These are phyloP conservation scores for Ophiobolus disseminans DNA, from an alignment of 2,329 filamentous ascomycete genomes.

Conservation along the genomic window DNA sequence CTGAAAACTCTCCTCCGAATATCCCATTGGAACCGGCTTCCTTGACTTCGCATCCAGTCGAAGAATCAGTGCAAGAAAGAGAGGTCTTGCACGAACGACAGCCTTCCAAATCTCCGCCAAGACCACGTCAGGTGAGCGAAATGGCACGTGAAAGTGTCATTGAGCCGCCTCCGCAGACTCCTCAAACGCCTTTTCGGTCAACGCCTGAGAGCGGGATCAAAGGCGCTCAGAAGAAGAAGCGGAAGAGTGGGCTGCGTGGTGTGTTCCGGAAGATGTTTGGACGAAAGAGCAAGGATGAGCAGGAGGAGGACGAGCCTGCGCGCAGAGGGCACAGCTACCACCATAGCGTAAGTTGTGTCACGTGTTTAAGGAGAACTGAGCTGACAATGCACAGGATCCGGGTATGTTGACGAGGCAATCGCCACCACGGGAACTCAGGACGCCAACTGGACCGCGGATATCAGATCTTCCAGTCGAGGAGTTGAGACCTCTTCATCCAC, in stretches of 20 bases:
- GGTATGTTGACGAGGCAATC: slow-evolving; percentile 35
- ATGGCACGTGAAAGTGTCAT: slow-evolving; percentile 34
- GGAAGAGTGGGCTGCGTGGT: slow-evolving; percentile 45
- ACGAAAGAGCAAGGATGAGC: slow-evolving; percentile 37
- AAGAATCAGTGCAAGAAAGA: slow-evolving; percentile 9
- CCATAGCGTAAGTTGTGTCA: slow-evolving; percentile 40
- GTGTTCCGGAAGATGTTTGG: slow-evolving; percentile 51
- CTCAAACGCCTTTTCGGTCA: slow-evolving; percentile 39
- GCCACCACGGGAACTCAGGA: slow-evolving; percentile 28
- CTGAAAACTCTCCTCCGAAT: slow-evolving; percentile 18
- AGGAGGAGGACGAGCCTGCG: slow-evolving; percentile 25
- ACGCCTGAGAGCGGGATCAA: slow-evolving; percentile 38
- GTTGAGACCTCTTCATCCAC: slow-evolving; percentile 42
- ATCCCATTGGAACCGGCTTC: slow-evolving; percentile 15
- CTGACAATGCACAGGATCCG: slow-evolving; percentile 36
- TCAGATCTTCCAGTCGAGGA: slow-evolving; percentile 45
- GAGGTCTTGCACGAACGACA: slow-evolving; percentile 12
- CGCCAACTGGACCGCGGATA: slow-evolving; percentile 35
- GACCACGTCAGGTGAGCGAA: slow-evolving; percentile 32
- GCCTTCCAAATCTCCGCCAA: slow-evolving; percentile 25
- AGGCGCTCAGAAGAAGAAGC: slow-evolving; percentile 40
- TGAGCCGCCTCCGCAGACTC: slow-evolving; percentile 29
- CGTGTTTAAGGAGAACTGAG: background rate
- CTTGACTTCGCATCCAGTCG: slow-evolving; percentile 19
- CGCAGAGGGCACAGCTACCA: slow-evolving; percentile 43